Evolutionary conservation across 2,329 filamentous ascomycete species (phyloP).

Genomic region (Xylaria multiplex): DNA sequence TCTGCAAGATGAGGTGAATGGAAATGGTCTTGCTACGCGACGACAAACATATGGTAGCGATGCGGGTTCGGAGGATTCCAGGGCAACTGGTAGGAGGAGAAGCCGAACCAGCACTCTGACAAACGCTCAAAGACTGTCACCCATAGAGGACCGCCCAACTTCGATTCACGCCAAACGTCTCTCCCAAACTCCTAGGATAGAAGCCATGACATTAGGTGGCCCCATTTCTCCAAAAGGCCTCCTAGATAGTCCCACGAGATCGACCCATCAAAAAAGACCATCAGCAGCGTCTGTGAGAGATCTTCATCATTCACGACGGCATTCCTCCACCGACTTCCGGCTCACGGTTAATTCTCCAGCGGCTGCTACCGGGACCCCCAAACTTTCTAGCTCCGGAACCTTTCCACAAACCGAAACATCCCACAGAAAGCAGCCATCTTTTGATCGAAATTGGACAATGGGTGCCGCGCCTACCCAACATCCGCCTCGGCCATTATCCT

Average conservation of each 20-base stretch:
- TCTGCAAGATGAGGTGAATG: conserved; percentile 86
- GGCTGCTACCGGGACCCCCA: conserved; percentile 53
- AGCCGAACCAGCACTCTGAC: conserved; percentile 70
- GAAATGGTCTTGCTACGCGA: conserved; percentile 55
- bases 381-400: conserved; percentile 56
- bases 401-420: conserved; percentile 54
- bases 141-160: conserved; percentile 56
- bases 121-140: conserved; percentile 56
- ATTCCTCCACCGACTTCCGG: conserved; percentile 85
- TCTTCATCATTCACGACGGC: conserved; percentile 83
- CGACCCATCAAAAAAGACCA: conserved; percentile 67
- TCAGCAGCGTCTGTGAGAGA: conserved; percentile 86
- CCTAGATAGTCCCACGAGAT: conserved; percentile 60
- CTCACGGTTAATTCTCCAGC: conserved; percentile 51
- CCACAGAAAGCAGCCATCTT: conserved; percentile 75
- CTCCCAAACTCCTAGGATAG: conserved; percentile 64
- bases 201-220: conserved; percentile 56
- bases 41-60: conserved; percentile 69
- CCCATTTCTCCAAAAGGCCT: conserved; percentile 53
- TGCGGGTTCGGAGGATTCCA: conserved; percentile 64
- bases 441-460: conserved; percentile 76
- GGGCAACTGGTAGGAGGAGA: conserved; percentile 53
- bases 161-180: conserved; percentile 60
- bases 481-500: conserved; percentile 61
- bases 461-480: conserved; percentile 58